Conservation (phyloP, 345 rosid genomes). For the Geranium rotundifolium region DNA sequence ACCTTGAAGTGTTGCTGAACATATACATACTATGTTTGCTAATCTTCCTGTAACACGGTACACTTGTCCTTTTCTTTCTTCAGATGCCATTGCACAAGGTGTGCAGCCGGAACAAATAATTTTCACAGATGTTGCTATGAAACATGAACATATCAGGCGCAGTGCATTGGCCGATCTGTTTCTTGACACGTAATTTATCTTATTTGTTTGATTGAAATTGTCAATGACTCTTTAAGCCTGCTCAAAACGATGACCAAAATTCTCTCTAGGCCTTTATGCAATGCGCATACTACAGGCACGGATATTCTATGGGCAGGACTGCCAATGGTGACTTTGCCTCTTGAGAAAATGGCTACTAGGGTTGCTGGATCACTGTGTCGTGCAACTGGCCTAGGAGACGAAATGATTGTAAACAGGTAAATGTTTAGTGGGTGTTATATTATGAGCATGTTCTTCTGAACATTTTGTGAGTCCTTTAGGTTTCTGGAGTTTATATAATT, state of each 20-base stretch:
- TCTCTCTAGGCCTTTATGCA: slow-evolving; percentile 69
- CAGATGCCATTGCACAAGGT: slow-evolving; percentile 87
- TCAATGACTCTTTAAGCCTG: too few relatives aligned
- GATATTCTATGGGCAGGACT: slow-evolving; percentile 98
- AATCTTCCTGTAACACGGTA: too few relatives aligned
- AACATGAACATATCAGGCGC: slow-evolving; percentile 83
- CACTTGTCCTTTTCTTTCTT: not conserved
- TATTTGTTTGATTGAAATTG: not conserved
- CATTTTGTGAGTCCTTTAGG: not conserved
- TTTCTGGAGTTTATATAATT: too few relatives aligned
- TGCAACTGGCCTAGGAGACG: slow-evolving; percentile 95
- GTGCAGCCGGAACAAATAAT: slow-evolving; percentile 85
- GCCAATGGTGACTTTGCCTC: slow-evolving; percentile 94
- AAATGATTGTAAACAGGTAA: slow-evolving; percentile 89
- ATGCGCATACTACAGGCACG: slow-evolving; percentile 97
- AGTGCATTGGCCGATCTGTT: slow-evolving; percentile 93
- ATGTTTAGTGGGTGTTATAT: not conserved
- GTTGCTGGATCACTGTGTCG: slow-evolving; percentile 97
- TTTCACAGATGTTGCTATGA: slow-evolving; percentile 98
- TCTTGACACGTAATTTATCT: slow-evolving; percentile 66
- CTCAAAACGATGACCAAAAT: too few relatives aligned
- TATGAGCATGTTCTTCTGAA: not conserved
- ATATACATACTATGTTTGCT: too few relatives aligned
- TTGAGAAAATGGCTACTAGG: slow-evolving; percentile 98
- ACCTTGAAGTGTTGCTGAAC: too few relatives aligned